Evolutionary conservation across 73 alveolate genomes (phyloP).

Genomic region (Tetrahymena thermophila): DNA sequence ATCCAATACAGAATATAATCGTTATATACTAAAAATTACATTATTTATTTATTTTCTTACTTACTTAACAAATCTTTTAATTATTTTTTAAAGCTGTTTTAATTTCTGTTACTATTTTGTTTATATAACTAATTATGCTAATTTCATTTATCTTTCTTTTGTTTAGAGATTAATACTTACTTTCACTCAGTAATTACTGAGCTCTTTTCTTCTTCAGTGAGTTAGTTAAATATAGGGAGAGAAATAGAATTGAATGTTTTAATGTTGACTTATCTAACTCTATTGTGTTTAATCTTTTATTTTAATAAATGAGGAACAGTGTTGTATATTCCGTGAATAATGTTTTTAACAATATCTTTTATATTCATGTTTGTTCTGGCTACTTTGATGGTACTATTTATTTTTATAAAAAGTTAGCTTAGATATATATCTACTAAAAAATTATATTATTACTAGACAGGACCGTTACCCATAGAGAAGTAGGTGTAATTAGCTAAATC

Average conservation of each 20-base stretch:
- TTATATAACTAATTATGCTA: not conserved
- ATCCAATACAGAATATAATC: not conserved
- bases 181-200: not conserved
- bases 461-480: constrained; percentile 37
- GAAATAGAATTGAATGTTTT: not conserved
- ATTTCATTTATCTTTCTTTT: not conserved
- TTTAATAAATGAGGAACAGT: not conserved
- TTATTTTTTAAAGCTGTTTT: not conserved
- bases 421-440: not conserved
- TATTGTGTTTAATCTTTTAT: not conserved
- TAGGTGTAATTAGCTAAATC: constrained; percentile 21
- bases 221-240: not conserved
- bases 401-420: not conserved
- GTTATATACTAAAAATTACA: not conserved
- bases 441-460: constrained; percentile 22
- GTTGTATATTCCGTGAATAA: not conserved
- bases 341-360: not conserved
- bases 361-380: not conserved
- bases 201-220: not conserved
- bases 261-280: not conserved
- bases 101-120: not conserved
- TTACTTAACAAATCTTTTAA: not conserved
- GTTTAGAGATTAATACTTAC: not conserved
- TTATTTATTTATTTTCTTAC: not conserved
- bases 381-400: not conserved